Base-by-base conservation (phyloP, 257 asterid species). In the Solanum piurae region DNA sequence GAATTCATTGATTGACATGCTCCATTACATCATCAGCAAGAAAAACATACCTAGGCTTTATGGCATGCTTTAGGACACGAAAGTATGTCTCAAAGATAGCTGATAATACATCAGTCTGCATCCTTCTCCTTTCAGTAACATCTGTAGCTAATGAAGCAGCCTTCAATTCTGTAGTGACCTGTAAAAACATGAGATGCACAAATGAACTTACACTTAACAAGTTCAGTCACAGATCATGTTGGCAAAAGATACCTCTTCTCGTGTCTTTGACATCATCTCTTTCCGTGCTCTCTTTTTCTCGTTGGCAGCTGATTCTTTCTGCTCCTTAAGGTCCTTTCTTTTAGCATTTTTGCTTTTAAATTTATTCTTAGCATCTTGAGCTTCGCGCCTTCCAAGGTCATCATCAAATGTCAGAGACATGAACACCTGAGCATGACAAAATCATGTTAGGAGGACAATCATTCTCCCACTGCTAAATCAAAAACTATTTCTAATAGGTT, bases 101-200 rank as follows among this genome's bases (percentile, higher is more conserved):
- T 9, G 98, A 92, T 66, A 96, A 98, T 20, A 95, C 93, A 90
- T 93, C 92, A 31, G 99, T 83, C 91, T 97, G 99, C 95, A 95
- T 92, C 94, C 89, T 93, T 90, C 92, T 94, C 89, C 90, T 92
- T 91, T 95, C 99, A 79, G 90, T 90, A 77, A 95, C 93, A 91
- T 97, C 99, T 92, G 92, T 95, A 91, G 94, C 92, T 89, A 91
- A 89, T 87, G 99, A 93, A 79, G 98, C 98, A 91, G 99, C 94
- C 87, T 92, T 95, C 72, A 91, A 94, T 87, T 97, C 99, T 66
- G 98, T 94, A 88, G 89, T 92, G 83, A 97, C 99, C 99, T 97
- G 94, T 75, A 85, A 82, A 85, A 79, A 76, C 90, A 85, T 84
- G 87, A 85, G 46, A 74, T 80, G 76, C 87, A 21, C 44, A 52